A percentile compares a stretch with the other conserved stretches of the same genome.
phyloP scores from a whole-genome alignment of 2,329 filamentous ascomycete species.

The Ceratocystis alfenasii region DNA sequence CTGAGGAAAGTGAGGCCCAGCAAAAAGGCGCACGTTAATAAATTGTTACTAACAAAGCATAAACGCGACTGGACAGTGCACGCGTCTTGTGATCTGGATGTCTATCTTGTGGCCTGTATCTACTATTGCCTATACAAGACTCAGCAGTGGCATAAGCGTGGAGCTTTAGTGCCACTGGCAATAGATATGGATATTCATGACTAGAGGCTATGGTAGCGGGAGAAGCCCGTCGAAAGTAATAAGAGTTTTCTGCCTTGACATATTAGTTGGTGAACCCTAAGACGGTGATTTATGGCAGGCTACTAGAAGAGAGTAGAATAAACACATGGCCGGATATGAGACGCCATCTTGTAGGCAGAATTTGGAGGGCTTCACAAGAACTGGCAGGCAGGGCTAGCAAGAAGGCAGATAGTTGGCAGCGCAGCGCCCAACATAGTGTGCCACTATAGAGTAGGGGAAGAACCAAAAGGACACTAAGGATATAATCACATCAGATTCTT shows the following conservation, averaged over 20 bases:
- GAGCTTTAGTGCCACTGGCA: background rate
- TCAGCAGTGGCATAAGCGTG: background rate
- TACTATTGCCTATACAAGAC: background rate
- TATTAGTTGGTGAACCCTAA: too few relatives aligned
- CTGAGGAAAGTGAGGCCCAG: constrained; percentile 2
- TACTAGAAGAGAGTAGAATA: too few relatives aligned
- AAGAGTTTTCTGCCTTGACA: too few relatives aligned
- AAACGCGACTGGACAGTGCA: constrained; percentile 4
- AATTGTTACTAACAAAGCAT: background rate
- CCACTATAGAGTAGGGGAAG: too few relatives aligned
- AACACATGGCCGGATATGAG: too few relatives aligned
- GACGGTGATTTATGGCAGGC: too few relatives aligned
- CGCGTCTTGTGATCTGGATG: background rate
- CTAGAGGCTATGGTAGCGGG: too few relatives aligned
- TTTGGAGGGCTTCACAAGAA: background rate
- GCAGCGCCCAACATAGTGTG: too few relatives aligned
- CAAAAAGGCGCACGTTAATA: constrained; percentile 1
- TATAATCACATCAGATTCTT: background rate
- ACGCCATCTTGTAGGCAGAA: too few relatives aligned
- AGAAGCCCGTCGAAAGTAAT: too few relatives aligned
- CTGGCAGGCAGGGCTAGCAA: too few relatives aligned
- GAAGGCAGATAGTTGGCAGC: too few relatives aligned
- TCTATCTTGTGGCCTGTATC: background rate
- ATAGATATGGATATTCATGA: background rate
- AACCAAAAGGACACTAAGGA: background rate